Base-by-base conservation (phyloP, 192 early-diverging fungal genomes). In the Gryganskiella cystojenkinii region DNA sequence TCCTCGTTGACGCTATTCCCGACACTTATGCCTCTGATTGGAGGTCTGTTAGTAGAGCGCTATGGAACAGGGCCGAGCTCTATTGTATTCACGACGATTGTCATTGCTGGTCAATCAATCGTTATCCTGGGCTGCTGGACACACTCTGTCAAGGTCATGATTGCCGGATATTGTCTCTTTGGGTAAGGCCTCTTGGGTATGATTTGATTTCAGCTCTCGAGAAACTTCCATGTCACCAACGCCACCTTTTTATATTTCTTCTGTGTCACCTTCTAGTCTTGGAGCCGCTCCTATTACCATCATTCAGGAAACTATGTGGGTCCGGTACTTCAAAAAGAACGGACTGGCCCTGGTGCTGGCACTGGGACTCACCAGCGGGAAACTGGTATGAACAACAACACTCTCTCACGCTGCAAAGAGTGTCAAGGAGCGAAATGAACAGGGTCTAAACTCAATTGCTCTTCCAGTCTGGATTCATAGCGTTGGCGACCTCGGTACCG, bases 301-400 rank as follows among this genome's bases (percentile, higher is more conserved):
- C 43, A 88, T 92, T n/a, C 92, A 94, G 76, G 91, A 94, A 61
- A 94, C 91, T 5, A 94, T 94, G 10, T 81, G 92, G 22, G 87
- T 90, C 24, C 90, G 90, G 84, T 92, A 91, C 83, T 94, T 94
- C 69, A 84, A 75, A 20, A 90, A 91, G 46, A 85, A 85, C 59
- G 85, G 88, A 0, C 79, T 94, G 22, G 90, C 90, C 4, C 80
- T 89, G 9, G 90, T 90, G 11, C 82, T 94, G 47, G 89, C 90
- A 2, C 71, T 91, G 37, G 90, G 90, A 71, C 81, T 94, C 35
- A 89, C 90, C 15, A 87, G 87, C 7, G 90, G 91, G 27, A 90
- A 90, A 44, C 70, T 94, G 64, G 84, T 87, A 87, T 56, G 61
- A 57, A n/a, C n/a, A n/a, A n/a, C n/a, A n/a, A n/a, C n/a, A n/a